phyloP scores from a whole-genome alignment of 106 monocot species.

The Alisma plantagoaquatica region DNA sequence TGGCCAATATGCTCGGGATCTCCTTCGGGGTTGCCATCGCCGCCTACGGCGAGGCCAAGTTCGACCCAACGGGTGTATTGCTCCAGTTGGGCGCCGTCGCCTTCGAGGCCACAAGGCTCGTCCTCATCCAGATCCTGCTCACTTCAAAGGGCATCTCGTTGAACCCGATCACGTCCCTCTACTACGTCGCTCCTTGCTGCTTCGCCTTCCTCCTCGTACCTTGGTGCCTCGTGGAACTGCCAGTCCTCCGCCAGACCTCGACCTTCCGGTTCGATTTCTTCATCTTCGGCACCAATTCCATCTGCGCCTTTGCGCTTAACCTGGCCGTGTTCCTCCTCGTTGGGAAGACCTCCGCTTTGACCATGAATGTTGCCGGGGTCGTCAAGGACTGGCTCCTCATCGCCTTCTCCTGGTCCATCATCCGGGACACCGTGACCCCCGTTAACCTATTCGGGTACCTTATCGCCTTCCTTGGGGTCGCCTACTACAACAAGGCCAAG shows the following conservation, averaged over 20 bases:
- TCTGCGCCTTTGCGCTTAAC: constrained; percentile 61
- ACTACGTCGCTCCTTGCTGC: too few species aligned
- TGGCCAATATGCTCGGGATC: constrained; percentile 50
- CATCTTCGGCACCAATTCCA: constrained; percentile 45
- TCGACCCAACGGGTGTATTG: constrained; percentile 25
- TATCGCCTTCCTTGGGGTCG: constrained; percentile 11
- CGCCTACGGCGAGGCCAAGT: constrained; percentile 50
- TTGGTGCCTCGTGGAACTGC: constrained; percentile 38
- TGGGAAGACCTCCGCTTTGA: constrained; percentile 63
- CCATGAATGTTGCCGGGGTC: constrained; percentile 63
- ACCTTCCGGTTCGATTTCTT: constrained; percentile 35
- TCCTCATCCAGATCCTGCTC: constrained; percentile 52
- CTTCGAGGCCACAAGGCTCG: constrained; percentile 47
- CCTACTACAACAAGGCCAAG: constrained; percentile 13
- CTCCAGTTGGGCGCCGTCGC: constrained; percentile 47
- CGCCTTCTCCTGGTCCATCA: constrained; percentile 72
- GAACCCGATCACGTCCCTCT: constrained; percentile 48
- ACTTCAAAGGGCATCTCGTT: constrained; percentile 47
- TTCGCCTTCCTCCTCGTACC: too few species aligned
- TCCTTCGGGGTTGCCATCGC: constrained; percentile 44
- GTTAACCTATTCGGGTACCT: constrained; percentile 42
- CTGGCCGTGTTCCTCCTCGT: constrained; percentile 60
- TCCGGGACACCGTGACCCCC: constrained; percentile 47
- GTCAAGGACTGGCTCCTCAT: constrained; percentile 78
- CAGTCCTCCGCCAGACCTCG: constrained; percentile 22